Conservation (phyloP, 2,329 filamentous ascomycete genomes). For the Lasiodiplodia sp. region DNA sequence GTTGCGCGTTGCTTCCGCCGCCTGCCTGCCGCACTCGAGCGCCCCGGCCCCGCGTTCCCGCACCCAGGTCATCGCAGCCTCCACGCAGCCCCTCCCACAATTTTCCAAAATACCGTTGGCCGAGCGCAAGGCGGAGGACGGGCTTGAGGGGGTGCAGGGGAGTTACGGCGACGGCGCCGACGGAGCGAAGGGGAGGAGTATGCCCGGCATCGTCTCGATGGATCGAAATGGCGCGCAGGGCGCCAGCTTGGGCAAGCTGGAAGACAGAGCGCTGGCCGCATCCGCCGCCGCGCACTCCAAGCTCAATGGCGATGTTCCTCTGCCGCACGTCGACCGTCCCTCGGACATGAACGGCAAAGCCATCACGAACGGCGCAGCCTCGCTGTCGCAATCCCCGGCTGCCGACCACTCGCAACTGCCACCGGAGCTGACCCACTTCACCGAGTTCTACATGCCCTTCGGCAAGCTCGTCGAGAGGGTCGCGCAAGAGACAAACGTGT, state of each 20-base stretch:
- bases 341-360: conserved; percentile 24
- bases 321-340: conserved; percentile 27
- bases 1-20: conserved; percentile 26
- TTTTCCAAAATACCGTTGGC: conserved; percentile 30
- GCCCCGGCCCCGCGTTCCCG: conserved; percentile 23
- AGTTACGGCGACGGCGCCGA: conserved; percentile 43
- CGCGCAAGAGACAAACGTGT: conserved; percentile 83
- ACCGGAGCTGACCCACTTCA: conserved; percentile 71
- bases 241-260: conserved; percentile 36
- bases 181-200: conserved; percentile 45
- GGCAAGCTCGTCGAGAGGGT: conserved; percentile 77
- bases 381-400: conserved; percentile 29
- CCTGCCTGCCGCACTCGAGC: conserved; percentile 25
- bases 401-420: conserved; percentile 44
- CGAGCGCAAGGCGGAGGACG: conserved; percentile 29
- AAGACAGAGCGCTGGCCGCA: conserved; percentile 16
- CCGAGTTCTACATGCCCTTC: conserved; percentile 75
- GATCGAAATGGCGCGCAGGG: conserved; percentile 51
- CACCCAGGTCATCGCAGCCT: conserved; percentile 13
- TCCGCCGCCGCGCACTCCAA: conserved; percentile 18
- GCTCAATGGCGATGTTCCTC: conserved; percentile 26
- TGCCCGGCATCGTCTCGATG: conserved; percentile 60
- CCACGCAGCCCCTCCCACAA: conserved; percentile 11
- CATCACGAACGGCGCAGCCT: conserved; percentile 29
- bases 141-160: conserved; percentile 31